Percentiles rank a stretch among this genome's conserved stretches.
Conservation (phyloP, 1,284 basidiomycete genomes). For the Ceratobasidium sp. region DNA sequence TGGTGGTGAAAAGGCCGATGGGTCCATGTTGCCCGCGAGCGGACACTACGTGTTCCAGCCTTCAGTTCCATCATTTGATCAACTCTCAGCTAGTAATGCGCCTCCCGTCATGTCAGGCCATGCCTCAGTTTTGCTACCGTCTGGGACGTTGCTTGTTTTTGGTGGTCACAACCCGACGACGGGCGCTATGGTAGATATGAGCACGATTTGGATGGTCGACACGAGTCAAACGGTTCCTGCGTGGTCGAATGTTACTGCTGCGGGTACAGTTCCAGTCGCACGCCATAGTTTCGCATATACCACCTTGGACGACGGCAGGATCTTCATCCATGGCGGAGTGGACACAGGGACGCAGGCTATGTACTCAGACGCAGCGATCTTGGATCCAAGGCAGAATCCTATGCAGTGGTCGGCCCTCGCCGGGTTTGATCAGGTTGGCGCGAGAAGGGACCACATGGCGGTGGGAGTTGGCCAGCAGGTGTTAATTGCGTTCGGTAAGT, state of each 20-base stretch:
- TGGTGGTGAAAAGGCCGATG: conserved; percentile 81
- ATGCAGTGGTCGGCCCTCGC: conserved; percentile 67
- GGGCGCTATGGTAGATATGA: conserved; percentile 63
- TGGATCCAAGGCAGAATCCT: conserved; percentile 67
- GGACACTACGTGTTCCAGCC: conserved; percentile 73
- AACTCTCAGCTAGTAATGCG: conserved; percentile 64
- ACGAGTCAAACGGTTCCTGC: conserved; percentile 60
- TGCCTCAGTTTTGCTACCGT: conserved; percentile 68
- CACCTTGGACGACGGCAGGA: conserved; percentile 62
- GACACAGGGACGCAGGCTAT: conserved; percentile 65
- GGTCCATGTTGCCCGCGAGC: conserved; percentile 69
- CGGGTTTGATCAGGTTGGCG: conserved; percentile 64
- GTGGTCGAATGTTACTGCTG: conserved; percentile 65
- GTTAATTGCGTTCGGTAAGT: conserved; percentile 80
- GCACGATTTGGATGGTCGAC: conserved; percentile 71
- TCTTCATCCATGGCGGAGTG: conserved; percentile 83
- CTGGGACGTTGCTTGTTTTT: conserved; percentile 76
- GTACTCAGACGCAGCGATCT: conserved; percentile 77
- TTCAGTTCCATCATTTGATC: conserved; percentile 39
- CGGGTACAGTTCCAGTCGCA: conserved; percentile 62
- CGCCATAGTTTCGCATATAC: conserved; percentile 73
- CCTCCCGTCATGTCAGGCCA: conserved; percentile 79
- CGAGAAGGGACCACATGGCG: conserved; percentile 77
- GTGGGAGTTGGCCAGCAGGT: conserved; percentile 68
- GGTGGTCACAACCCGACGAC: conserved; percentile 72